phyloP scores from a whole-genome alignment of 345 rosid species.

The Fremontodendron californicum region DNA sequence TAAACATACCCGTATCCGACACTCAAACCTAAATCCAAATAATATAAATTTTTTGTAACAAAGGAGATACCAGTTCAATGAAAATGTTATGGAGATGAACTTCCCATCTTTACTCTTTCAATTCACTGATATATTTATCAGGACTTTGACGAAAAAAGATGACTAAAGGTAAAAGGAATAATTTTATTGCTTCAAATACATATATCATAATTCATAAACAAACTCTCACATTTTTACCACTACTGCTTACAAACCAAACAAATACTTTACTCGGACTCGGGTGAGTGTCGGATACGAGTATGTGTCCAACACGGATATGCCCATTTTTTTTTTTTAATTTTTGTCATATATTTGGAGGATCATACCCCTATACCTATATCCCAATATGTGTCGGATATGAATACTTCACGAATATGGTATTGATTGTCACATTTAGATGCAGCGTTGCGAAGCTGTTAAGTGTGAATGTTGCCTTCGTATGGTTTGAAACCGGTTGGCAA shows the following conservation, averaged over 20 bases:
- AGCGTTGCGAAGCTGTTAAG: background rate
- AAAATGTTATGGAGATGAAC: background rate
- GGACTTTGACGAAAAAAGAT: background rate
- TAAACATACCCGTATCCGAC: no score
- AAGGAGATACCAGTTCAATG: background rate
- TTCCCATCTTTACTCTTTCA: background rate
- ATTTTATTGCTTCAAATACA: background rate
- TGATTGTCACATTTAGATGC: conserved; percentile 2
- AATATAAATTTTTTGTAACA: background rate
- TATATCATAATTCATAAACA: background rate
- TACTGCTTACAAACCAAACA: no score
- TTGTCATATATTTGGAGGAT: no score
- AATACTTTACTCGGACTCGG: no score
- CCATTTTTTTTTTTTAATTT: no score
- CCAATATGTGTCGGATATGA: no score
- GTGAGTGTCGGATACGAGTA: no score
- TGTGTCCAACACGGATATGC: no score
- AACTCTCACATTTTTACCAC: no score
- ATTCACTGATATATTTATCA: background rate
- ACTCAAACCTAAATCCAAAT: no score
- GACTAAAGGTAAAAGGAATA: background rate
- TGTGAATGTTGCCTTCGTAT: conserved; percentile 4
- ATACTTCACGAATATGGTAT: no score
- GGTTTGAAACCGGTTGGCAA: conserved; percentile 3
- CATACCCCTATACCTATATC: no score